These are phyloP conservation scores for Zygosaccharomyces bisporus DNA, from an alignment of 805 yeast genomes.

Conservation along the genomic window DNA sequence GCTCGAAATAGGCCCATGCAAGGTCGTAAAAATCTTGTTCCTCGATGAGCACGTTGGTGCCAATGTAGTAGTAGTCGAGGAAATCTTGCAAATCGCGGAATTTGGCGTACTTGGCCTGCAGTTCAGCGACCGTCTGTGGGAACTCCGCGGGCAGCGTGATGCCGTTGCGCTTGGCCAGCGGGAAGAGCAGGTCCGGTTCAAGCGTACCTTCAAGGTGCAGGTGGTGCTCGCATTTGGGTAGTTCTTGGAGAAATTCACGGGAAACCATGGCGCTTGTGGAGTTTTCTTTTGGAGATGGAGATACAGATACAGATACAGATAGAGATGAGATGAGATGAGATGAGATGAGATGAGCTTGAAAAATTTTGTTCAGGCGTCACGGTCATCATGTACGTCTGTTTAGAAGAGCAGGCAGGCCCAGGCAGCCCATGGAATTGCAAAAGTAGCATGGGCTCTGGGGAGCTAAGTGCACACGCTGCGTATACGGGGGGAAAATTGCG, in stretches of 20 bases:
- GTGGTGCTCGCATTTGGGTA: slow-evolving; percentile 88
- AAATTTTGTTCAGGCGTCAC: slow-evolving; percentile 1
- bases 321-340: neutral
- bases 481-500: no score
- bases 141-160: slow-evolving; percentile 57
- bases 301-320: no score
- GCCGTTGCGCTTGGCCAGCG: slow-evolving; percentile 61
- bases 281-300: no score
- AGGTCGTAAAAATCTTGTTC: slow-evolving; percentile 74
- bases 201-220: slow-evolving; percentile 81
- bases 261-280: slow-evolving; percentile 14
- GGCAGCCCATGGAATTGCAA: no score
- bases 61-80: slow-evolving; percentile 73
- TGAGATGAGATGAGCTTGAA: slow-evolving; percentile 1
- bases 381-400: no score
- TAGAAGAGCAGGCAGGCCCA: no score
- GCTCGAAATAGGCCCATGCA: slow-evolving; percentile 68
- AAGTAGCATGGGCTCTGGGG: no score
- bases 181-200: slow-evolving; percentile 69
- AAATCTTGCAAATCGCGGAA: slow-evolving; percentile 75
- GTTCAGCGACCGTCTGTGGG: slow-evolving; percentile 56
- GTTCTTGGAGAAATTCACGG: slow-evolving; percentile 51
- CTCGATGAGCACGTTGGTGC: slow-evolving; percentile 66
- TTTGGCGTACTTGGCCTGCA: slow-evolving; percentile 54
- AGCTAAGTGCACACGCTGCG: no score